A percentile compares a stretch with the other conserved stretches of the same genome.
Evolutionary conservation across 306 rosid species (phyloP).

Genomic region (Cucurbita argyrosperma): DNA sequence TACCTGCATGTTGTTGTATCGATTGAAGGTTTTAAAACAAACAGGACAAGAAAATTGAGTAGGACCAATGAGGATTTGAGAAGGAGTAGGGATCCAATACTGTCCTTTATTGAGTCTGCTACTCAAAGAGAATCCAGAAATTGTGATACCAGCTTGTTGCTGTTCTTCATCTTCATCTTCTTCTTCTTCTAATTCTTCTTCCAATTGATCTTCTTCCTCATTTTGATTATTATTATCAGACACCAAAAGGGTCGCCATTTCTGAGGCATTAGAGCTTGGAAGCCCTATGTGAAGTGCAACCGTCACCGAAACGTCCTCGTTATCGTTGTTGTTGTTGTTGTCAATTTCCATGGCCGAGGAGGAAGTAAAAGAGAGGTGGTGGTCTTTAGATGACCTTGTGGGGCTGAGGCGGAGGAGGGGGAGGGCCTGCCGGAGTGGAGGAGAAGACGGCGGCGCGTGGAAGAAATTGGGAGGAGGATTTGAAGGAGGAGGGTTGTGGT

Average conservation of each 20-base stretch:
- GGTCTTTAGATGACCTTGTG: slow-evolving; percentile 3
- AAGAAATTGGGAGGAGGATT: slow-evolving; percentile 9
- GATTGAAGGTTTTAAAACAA: slow-evolving; percentile 88
- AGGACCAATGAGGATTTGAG: slow-evolving; percentile 96
- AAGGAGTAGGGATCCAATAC: slow-evolving; percentile 97
- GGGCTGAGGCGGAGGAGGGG: slow-evolving; percentile 55
- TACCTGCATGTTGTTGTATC: slow-evolving; percentile 99
- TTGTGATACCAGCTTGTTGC: not conserved
- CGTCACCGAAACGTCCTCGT: slow-evolving; percentile 25
- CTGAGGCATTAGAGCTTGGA: slow-evolving; percentile 90
- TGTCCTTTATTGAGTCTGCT: slow-evolving; percentile 70
- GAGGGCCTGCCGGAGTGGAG: slow-evolving; percentile 73
- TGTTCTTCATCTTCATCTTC: not conserved
- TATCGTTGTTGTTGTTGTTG: not conserved
- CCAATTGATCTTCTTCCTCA: slow-evolving; percentile 14
- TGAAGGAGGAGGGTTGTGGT: slow-evolving; percentile 3
- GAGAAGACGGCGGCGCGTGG: slow-evolving; percentile 39
- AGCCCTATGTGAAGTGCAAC: slow-evolving; percentile 96
- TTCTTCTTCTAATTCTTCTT: slow-evolving; percentile 8
- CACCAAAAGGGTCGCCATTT: slow-evolving; percentile 53
- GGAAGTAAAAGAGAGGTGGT: not conserved
- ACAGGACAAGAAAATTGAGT: slow-evolving; percentile 97
- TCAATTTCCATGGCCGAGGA: slow-evolving; percentile 31
- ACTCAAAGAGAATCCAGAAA: slow-evolving; percentile 26
- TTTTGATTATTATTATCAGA: slow-evolving; percentile 12